Evolutionary conservation across 148 eudicot genomes (phyloP), one percentile per base, ranked within the genome.

Genomic region (Mesembryanthemum crystallinum): DNA sequence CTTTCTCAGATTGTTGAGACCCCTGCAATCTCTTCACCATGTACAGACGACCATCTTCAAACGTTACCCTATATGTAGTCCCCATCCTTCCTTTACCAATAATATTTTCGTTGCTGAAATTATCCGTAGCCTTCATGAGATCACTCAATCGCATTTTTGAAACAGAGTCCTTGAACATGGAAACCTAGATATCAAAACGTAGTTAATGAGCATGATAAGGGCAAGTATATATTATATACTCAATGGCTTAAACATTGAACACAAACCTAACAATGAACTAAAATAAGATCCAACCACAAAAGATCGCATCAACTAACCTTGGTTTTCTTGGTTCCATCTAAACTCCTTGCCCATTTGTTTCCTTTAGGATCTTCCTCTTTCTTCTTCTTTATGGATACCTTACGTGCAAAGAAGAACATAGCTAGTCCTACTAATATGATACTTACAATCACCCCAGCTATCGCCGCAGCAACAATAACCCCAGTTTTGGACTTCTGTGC

Each of bases 51-150:
- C 95, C 95, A 69, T 88, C 91, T 62, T 81, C 87, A 8, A 90
- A 82, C 27, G 64, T 67, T 13, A 90, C 95, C 84, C 80, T 88
- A 77, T 86, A 90, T 70, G 76, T 72, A 37, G 89, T 80, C 75
- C 95, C 95, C 35, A 86, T 81, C 69, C 87, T 68, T 70, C 95
- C 92, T 4, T 82, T 66, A 60, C 89, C 88, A 45, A 90, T 84
- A 52, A 88, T 82, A 49, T 88, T 80, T 52, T 86, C 80, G 57
- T 88, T 88, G 79, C 86, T 86, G 84, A 90, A 90, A 80, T 70
- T 70, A 60, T 87, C 81, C 30, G 94, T 90, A 42, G 92, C 94
- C 80, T 85, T 86, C 89, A 90, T 86, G 77, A 90, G 86, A 77
- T 90, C 91, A 69, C 82, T 79, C 25, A 88, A 76, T 77, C 81